These are phyloP conservation scores for Paramyrothecium roridum DNA, from an alignment of 2,329 filamentous ascomycete genomes.

Conservation along the genomic window DNA sequence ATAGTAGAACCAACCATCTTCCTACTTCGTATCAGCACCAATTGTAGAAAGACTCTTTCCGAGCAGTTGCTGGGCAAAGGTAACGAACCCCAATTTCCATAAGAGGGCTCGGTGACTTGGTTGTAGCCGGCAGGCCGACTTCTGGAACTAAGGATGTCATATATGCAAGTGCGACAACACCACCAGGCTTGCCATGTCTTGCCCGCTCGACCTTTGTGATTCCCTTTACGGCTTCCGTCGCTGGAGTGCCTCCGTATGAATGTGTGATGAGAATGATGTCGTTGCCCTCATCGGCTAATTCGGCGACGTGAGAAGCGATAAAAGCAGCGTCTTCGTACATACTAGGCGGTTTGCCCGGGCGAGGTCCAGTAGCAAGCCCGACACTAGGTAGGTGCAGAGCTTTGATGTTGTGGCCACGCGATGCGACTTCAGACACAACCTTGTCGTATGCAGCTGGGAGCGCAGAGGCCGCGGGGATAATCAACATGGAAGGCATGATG, in stretches of 20 bases:
- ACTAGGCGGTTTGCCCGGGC: conserved; percentile 4
- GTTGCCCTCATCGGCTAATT: conserved; percentile 28
- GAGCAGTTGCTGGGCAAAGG: neutral
- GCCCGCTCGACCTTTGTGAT: conserved; percentile 23
- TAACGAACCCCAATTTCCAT: neutral
- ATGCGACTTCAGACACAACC: conserved; percentile 1
- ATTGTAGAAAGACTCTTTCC: neutral
- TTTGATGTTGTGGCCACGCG: conserved; percentile 3
- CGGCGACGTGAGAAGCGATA: conserved; percentile 21
- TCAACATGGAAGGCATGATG: neutral
- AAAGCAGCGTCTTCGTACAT: conserved; percentile 27
- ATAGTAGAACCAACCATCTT: conserved; percentile 26
- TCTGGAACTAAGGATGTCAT: conserved; percentile 19
- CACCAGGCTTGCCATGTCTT: conserved; percentile 24
- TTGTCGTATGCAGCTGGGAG: neutral
- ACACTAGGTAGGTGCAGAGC: conserved; percentile 5
- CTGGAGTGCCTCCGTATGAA: conserved; percentile 33
- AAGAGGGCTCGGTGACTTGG: neutral
- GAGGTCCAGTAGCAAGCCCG: conserved; percentile 1
- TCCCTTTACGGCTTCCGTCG: conserved; percentile 24
- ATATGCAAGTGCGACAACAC: conserved; percentile 25
- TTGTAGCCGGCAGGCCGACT: conserved; percentile 11
- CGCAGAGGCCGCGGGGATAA: conserved; percentile 4
- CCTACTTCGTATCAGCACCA: conserved; percentile 9
- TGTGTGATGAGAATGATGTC: conserved; percentile 35